Percentiles rank a stretch among this genome's conserved stretches.
Conservation (phyloP, 192 early-diverging fungal species). For the Coemansia javaensis region DNA sequence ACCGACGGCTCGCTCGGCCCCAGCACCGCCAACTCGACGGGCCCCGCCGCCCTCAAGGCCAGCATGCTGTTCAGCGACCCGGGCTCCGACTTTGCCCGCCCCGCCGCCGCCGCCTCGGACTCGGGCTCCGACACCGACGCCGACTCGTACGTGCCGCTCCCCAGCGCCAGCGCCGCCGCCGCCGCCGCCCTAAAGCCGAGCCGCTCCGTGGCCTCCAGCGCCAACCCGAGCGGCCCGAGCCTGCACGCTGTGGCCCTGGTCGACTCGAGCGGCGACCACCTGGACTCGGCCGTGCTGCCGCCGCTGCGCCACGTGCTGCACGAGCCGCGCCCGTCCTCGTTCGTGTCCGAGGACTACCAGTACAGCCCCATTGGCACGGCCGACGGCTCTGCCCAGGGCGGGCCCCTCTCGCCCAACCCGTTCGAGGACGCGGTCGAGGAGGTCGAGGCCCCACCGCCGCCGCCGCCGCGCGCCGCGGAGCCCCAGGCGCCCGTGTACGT, state of each 20-base stretch:
- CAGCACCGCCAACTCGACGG: not conserved
- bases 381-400: not conserved
- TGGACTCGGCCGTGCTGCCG: conserved; percentile 29
- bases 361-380: conserved; percentile 20
- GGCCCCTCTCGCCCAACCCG: conserved; percentile 2
- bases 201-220: conserved; percentile 5
- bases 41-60: conserved; percentile 10
- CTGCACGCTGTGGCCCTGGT: conserved; percentile 27
- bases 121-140: not conserved
- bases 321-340: conserved; percentile 24
- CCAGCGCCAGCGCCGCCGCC: conserved; percentile 29
- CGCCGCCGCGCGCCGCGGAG: not conserved
- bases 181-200: too few species aligned
- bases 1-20: conserved; percentile 15
- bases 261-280: conserved; percentile 4
- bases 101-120: not conserved
- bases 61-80: too few species aligned
- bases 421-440: conserved; percentile 3
- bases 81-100: too few species aligned
- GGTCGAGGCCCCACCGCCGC: too few species aligned
- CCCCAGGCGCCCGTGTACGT: conserved; percentile 28
- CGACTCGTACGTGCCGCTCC: conserved; percentile 30
- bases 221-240: conserved; percentile 37
- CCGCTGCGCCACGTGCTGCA: conserved; percentile 12
- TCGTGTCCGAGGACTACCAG: conserved; percentile 41